Evolutionary conservation across 1,139 yeast species (phyloP).

Genomic region (Wickerhamomyces sp.): DNA sequence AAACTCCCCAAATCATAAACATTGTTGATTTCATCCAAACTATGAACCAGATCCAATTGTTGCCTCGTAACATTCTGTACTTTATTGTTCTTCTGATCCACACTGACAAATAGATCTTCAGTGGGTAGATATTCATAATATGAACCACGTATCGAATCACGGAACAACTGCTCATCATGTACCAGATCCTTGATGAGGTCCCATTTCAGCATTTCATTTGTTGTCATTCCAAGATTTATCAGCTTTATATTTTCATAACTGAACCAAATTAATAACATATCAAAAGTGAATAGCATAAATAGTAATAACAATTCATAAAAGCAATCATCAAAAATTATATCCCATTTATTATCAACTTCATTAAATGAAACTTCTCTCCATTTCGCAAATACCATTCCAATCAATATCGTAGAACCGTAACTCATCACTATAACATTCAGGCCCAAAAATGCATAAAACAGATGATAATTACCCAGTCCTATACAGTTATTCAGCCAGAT

Average conservation of each 20-base stretch:
- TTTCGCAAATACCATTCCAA: conserved; percentile 26
- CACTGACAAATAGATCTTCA: conserved; percentile 18
- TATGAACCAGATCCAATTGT: conserved; percentile 29
- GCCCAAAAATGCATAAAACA: conserved; percentile 60
- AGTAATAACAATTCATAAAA: conserved; percentile 26
- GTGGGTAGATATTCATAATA: conserved; percentile 17
- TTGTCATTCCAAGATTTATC: conserved; percentile 80
- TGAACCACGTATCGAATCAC: conserved; percentile 17
- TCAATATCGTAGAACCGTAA: conserved; percentile 48
- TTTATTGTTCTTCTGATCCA: conserved; percentile 15
- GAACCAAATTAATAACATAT: conserved; percentile 53
- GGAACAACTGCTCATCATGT: conserved; percentile 38
- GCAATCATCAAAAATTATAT: background rate
- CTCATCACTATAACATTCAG: conserved; percentile 51
- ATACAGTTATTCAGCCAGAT: conserved; percentile 93
- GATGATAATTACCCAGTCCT: conserved; percentile 70
- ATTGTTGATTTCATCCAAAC: conserved; percentile 51
- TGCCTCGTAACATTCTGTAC: conserved; percentile 15
- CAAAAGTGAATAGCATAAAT: conserved; percentile 49
- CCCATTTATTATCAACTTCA: conserved; percentile 4
- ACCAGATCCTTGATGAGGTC: conserved; percentile 61
- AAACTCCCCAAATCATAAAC: conserved; percentile 58
- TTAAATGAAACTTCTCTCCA: no score
- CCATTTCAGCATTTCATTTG: conserved; percentile 89
- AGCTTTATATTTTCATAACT: conserved; percentile 56